Base-by-base conservation (phyloP, 192 early-diverging fungal species). In the Dissophora ornata region DNA sequence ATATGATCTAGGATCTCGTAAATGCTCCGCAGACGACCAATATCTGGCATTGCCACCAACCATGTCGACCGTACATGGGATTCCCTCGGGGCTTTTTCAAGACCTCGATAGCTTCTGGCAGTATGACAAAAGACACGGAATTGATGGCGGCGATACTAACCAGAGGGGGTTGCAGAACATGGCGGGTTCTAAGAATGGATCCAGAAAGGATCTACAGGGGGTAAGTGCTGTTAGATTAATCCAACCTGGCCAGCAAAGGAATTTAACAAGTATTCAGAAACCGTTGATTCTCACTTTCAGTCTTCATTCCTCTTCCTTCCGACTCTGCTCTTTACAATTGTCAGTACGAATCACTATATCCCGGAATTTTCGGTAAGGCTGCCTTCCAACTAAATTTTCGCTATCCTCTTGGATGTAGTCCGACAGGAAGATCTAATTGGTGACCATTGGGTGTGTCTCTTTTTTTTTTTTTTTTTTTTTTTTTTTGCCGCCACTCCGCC, bases 1-100 rank as follows among this genome's bases (percentile, higher is more conserved):
- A n/a, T n/a, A n/a, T 38, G 36, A 38, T 38, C 36, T 33, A 68
- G 71, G 63, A 16, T 65, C 71, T 2, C 62, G 71, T 13, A 75
- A 75, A 40, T 47, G 40, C n/a, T 75, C 63, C 2, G 51, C 57
- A 12, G 71, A 75, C 34, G 71, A 75, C 34, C 50, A 45, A 16
- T 67, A 53, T 9, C 19, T 40, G 2, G n/a, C n/a, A n/a, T n/a
- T n/a, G n/a, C 42, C 55, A 3, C 25, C 33, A 8, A 19, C 63
- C 16, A 47, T 49, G 7, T 59, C 71, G 3, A 47, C n/a, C 12
- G 36, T 55, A 6, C 45, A 58, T 34, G 48, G 46, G 15, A 65
- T 74, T 22, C 45, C 62, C 2, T 45, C 61, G 49, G 55, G 53
- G 6, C 49, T 75, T 16, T 67, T 61, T 26, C 50, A 62, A 12